A percentile compares a stretch with the other conserved stretches of the same genome.
Conservation (phyloP, 169 alveolate species). For the Perkinsus marinus region DNA sequence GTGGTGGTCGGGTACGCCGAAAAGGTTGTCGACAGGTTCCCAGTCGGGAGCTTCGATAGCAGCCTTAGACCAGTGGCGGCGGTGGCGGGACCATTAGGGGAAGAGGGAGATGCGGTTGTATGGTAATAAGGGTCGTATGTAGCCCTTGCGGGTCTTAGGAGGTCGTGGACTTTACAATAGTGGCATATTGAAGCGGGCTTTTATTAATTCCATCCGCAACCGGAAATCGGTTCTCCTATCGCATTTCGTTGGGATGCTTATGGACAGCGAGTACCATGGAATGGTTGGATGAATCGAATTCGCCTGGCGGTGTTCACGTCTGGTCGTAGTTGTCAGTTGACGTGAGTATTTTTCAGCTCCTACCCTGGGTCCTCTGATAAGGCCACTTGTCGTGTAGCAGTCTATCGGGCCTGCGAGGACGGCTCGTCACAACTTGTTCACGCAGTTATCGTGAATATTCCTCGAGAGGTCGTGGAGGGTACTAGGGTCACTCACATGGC, state of each 20-base stretch:
- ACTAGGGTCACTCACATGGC: background rate
- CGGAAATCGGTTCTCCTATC: no score
- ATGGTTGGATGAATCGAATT: no score
- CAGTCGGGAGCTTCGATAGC: background rate
- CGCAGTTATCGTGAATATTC: background rate
- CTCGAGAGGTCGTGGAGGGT: background rate
- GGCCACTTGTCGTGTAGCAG: background rate
- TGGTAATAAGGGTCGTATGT: background rate
- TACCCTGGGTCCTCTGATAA: background rate
- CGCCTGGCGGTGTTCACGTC: no score
- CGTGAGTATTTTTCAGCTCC: background rate
- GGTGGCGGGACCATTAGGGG: background rate
- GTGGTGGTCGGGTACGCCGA: background rate
- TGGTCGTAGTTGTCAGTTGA: no score
- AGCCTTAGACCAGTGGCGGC: background rate
- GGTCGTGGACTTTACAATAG: no score
- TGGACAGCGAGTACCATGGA: no score
- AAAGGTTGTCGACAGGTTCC: background rate
- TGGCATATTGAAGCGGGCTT: no score
- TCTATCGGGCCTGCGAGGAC: background rate
- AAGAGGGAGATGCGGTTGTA: background rate
- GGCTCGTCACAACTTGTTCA: background rate
- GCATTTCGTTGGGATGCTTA: no score
- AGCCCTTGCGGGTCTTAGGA: background rate
- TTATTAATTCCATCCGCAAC: no score